These are phyloP conservation scores for Ormosia emarginata DNA, from an alignment of 306 rosid genomes.

Conservation along the genomic window DNA sequence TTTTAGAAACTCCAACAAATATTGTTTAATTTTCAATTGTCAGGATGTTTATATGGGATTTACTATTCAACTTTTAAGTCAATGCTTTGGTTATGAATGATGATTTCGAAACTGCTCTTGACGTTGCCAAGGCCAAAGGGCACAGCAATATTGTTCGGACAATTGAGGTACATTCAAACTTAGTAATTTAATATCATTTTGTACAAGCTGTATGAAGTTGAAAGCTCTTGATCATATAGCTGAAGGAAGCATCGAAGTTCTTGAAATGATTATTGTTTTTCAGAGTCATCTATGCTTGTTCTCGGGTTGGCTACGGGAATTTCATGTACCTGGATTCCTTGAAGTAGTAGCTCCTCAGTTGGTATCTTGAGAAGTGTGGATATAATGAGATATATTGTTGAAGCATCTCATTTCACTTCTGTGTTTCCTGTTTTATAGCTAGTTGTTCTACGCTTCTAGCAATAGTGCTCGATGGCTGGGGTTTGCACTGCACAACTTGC, in stretches of 20 bases:
- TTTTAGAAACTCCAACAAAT: not conserved
- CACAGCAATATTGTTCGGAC: conserved; percentile 75
- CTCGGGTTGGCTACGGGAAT: conserved; percentile 93
- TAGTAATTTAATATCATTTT: not conserved
- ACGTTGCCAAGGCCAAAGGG: conserved; percentile 85
- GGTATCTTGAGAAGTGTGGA: conserved; percentile 83
- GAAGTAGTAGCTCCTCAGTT: conserved; percentile 82
- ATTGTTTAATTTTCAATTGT: not conserved
- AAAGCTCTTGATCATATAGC: conserved; percentile 9
- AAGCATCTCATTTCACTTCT: conserved; percentile 25
- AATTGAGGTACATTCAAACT: conserved; percentile 59
- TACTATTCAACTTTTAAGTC: conserved; percentile 50
- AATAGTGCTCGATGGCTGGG: conserved; percentile 16
- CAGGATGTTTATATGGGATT: not conserved
- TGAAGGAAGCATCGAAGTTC: not conserved
- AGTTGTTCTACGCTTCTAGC: not conserved
- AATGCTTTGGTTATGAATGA: conserved; percentile 83
- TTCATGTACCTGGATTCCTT: conserved; percentile 86
- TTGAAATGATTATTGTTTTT: conserved; percentile 22
- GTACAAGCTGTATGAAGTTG: conserved; percentile 8
- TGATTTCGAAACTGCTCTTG: conserved; percentile 89
- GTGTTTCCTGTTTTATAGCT: not conserved
- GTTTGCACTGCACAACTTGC: conserved; percentile 8
- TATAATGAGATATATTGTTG: conserved; percentile 27
- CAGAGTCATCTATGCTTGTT: conserved; percentile 86